These are phyloP conservation scores for Trametes maxima DNA, from an alignment of 768 basidiomycete species.

Conservation along the genomic window DNA sequence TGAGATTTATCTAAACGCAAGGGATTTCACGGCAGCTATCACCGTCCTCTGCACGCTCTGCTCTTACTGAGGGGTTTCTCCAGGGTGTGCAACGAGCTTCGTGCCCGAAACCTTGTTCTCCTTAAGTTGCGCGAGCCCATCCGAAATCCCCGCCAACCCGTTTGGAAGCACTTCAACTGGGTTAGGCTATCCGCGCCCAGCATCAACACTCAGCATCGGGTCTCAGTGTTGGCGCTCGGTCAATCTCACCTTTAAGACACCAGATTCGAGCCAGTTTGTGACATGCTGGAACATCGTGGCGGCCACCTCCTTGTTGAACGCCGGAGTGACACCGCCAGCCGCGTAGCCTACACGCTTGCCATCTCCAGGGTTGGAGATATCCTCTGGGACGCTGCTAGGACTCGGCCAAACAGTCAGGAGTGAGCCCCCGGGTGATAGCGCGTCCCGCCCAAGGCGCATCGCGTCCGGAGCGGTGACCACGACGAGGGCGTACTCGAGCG, in stretches of 20 bases:
- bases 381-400: not conserved
- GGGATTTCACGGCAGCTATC: no score
- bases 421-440: constrained; percentile 26
- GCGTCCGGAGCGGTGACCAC: constrained; percentile 18
- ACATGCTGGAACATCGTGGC: constrained; percentile 22
- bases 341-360: constrained; percentile 23
- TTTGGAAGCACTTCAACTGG: no score
- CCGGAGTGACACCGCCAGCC: constrained; percentile 12
- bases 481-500: constrained; percentile 12
- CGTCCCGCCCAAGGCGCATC: not conserved
- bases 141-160: no score
- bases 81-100: no score
- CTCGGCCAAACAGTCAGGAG: constrained; percentile 12
- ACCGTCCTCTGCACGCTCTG: no score
- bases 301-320: constrained; percentile 11
- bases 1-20: no score
- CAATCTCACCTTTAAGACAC: constrained; percentile 26
- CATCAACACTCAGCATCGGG: no score
- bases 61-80: no score
- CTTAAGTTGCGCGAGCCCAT: no score
- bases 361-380: constrained; percentile 9
- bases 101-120: no score
- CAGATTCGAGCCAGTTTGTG: constrained; percentile 23
- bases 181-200: no score
- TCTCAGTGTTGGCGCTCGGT: no score